Base-by-base conservation (phyloP, 345 rosid species). In the Moricandia arvensis region DNA sequence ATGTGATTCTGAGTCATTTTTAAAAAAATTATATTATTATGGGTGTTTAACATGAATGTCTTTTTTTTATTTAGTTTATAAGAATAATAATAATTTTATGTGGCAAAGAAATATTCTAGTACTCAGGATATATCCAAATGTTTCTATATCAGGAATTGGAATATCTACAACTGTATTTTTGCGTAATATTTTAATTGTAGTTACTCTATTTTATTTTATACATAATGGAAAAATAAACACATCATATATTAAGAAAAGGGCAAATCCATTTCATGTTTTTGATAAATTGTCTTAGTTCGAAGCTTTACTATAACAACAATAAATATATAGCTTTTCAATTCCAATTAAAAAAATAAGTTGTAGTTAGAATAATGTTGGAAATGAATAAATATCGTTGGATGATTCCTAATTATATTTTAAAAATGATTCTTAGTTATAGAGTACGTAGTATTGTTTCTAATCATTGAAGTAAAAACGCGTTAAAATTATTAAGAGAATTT, bases 401-500 rank as follows among this genome's bases (percentile, higher is more conserved):
- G 75, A 63, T 53, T 69, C 70, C 54, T 63, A 69, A 21, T 54
- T 27, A 68, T 5, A 59, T 21, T 21, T 21, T 21, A 21, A 21
- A 21, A 38, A 54, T 38, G 75, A 63, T 53, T 69, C 70, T 63
- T 63, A 69, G n/a, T 54, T 27, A 68, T 5, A 59, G 61, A 31
- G n/a, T 60, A 59, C 3, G 3, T 24, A 38, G 54, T 37, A 69
- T 29, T 17, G n/a, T 54, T 63, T 11, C 70, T 76, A 76, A 76
- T 76, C 64, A 76, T 76, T 76, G 75, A 69, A 30, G 16, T 76
- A 69, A 70, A 63, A 76, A 26, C 74, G 69, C 69, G 64, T 76
- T 75, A 51, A 45, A 45, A 59, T 75, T 53, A 68, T 51, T 16
- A 37, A 27, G 63, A 68, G 57, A 68, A 35, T 60, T 69, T 35